These are phyloP conservation scores for Didymella glomerata DNA, from an alignment of 2,329 filamentous ascomycete genomes.

Conservation along the genomic window DNA sequence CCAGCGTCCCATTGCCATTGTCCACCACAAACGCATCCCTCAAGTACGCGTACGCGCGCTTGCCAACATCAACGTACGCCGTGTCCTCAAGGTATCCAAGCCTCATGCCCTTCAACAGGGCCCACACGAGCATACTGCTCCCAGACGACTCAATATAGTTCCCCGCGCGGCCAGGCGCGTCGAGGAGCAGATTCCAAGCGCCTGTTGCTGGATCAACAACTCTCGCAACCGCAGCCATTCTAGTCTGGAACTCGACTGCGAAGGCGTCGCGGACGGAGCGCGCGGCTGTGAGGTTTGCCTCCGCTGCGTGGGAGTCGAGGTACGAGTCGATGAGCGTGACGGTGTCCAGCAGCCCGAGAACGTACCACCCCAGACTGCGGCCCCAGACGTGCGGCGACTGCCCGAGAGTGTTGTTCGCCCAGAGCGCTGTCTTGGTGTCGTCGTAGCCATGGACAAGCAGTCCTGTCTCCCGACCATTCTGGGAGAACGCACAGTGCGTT, in stretches of 20 bases:
- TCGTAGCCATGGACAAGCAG: slow-evolving; percentile 66
- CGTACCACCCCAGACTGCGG: slow-evolving; percentile 64
- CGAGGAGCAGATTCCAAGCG: slow-evolving; percentile 67
- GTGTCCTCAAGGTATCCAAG: slow-evolving; percentile 42
- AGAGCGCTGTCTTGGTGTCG: slow-evolving; percentile 57
- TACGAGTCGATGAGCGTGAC: slow-evolving; percentile 44
- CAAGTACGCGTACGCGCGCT: slow-evolving; percentile 50
- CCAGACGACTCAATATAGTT: slow-evolving; percentile 70
- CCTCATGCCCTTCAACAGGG: slow-evolving; percentile 58
- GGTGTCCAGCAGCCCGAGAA: slow-evolving; percentile 61
- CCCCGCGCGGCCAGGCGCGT: slow-evolving; percentile 56
- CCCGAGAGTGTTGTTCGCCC: slow-evolving; percentile 62
- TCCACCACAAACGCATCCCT: slow-evolving; percentile 32
- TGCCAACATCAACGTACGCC: slow-evolving; percentile 32
- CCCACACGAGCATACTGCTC: slow-evolving; percentile 66
- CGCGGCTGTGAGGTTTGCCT: no score
- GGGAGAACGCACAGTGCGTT: slow-evolving; percentile 45
- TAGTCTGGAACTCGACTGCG: background rate
- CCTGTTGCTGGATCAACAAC: slow-evolving; percentile 46
- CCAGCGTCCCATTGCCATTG: slow-evolving; percentile 35
- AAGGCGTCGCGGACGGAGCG: background rate
- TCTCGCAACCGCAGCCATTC: background rate
- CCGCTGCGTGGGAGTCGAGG: no score
- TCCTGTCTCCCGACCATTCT: background rate
- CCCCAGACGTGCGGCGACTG: slow-evolving; percentile 64